A percentile compares a stretch with the other conserved stretches of the same genome.
phyloP scores from a whole-genome alignment of 2,329 filamentous ascomycete species.

The Talaromyces atroroseus region DNA sequence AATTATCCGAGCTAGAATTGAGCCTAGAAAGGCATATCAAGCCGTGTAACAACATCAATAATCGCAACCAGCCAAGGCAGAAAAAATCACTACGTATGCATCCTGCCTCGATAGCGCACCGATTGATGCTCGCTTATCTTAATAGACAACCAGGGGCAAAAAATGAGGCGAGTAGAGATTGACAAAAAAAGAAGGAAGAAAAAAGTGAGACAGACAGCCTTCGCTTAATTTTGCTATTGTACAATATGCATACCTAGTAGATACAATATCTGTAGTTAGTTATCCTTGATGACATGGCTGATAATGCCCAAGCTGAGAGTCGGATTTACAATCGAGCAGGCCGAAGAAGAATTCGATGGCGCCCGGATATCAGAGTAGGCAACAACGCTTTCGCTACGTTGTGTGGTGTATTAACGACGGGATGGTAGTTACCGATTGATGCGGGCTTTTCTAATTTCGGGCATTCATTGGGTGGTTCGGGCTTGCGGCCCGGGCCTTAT shows the following conservation, averaged over 20 bases:
- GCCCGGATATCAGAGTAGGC: too few species aligned
- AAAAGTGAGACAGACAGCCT: background rate
- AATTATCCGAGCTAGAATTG: background rate
- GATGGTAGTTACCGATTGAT: background rate
- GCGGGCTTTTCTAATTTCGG: background rate
- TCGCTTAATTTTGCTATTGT: background rate
- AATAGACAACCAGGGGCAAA: background rate
- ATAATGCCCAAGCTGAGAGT: background rate
- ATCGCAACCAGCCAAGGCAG: background rate
- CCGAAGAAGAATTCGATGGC: background rate
- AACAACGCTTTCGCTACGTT: too few species aligned
- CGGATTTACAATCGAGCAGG: background rate
- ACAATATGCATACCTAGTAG: background rate
- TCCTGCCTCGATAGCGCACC: background rate
- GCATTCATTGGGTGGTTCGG: background rate
- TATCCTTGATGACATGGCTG: background rate
- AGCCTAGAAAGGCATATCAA: background rate
- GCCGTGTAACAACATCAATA: background rate
- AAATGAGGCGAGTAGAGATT: background rate
- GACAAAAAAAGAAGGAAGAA: background rate
- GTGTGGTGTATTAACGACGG: too few species aligned
- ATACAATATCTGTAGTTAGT: background rate
- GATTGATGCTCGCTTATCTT: background rate
- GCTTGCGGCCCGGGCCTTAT: background rate
- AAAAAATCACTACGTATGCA: background rate